Base-by-base conservation (phyloP, 2,329 filamentous ascomycete species). In the Pseudogymnoascus sp. region DNA sequence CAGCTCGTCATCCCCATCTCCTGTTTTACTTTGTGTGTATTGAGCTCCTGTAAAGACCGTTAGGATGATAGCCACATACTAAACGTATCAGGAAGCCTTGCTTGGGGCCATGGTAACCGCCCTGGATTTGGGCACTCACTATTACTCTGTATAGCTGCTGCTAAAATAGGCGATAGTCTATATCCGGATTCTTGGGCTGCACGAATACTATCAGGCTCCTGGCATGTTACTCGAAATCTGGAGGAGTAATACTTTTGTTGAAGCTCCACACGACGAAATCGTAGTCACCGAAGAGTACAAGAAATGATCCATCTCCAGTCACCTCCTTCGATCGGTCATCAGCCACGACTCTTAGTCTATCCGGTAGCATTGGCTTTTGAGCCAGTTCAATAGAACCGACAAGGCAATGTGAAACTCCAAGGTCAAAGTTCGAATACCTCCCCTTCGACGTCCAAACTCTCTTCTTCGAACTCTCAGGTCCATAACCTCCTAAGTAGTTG, bases 231-330 rank as follows among this genome's bases (percentile, higher is more conserved):
- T 60, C 56, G 37, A 12, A 21, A 38, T 35, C 21, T 11, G 61
- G 61, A 16, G 23, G 28, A 14, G 6, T 23, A 23, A 62, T 62
- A 25, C 53, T 59, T 38, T 44, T 37, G 35, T 62, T 53, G 44
- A 25, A 62, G 44, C 25, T 59, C 61, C 61, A 62, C 7, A 60
- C 61, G 42, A 62, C 61, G 12, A 33, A 62, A 60, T 59, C 61
- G 16, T 59, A 28, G 56, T 62, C n/a, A 18, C 40, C 61, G n/a
- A 62, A 62, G 16, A 62, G 47, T 12, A 62, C 10, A 10, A 62
- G 33, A 14, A 62, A 62, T 3, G 40, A 59, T 12, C 44, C 61
- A 59, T 62, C 61, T 18, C 61, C 61, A 21, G n/a, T n/a, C 12
- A 59, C 28, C 16, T 59, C 44, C 10, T n/a, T 38, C 5, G 11